Evolutionary conservation across 192 early-diverging fungal species (phyloP).

Genomic region (Backusella morwellensis): DNA sequence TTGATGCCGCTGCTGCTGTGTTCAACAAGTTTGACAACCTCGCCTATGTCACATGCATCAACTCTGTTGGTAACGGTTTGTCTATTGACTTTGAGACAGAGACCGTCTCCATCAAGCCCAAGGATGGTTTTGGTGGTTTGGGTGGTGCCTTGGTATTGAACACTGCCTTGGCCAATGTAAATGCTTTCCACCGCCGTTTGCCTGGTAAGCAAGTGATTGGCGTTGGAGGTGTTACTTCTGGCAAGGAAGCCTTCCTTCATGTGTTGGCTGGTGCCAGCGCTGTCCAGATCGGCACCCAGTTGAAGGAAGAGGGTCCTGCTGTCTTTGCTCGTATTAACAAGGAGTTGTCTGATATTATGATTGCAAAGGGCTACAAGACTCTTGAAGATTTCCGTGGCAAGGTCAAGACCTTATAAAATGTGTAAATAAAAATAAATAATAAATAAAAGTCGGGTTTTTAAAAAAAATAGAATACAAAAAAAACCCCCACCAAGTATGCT

Average conservation of each 20-base stretch:
- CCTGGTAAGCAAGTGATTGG: constrained; percentile 34
- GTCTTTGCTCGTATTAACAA: constrained; percentile 32
- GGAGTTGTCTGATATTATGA: constrained; percentile 33
- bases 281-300: constrained; percentile 35
- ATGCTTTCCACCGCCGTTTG: constrained; percentile 33
- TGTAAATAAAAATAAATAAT: not conserved
- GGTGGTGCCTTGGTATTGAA: constrained; percentile 28
- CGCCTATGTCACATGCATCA: constrained; percentile 32
- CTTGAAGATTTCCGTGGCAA: constrained; percentile 38
- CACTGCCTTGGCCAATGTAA: constrained; percentile 37
- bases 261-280: constrained; percentile 36
- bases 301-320: constrained; percentile 33
- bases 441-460: not conserved
- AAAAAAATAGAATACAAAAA: not conserved
- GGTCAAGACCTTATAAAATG: constrained; percentile 35
- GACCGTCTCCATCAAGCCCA: constrained; percentile 35
- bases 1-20: constrained; percentile 32
- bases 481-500: not conserved
- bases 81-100: constrained; percentile 38
- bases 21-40: constrained; percentile 35
- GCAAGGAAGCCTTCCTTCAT: constrained; percentile 38
- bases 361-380: constrained; percentile 26
- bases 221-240: constrained; percentile 35
- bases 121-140: constrained; percentile 39
- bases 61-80: constrained; percentile 38